These are phyloP conservation scores for Clonostachys sp. DNA, from an alignment of 2,329 filamentous ascomycete species.

Conservation along the genomic window DNA sequence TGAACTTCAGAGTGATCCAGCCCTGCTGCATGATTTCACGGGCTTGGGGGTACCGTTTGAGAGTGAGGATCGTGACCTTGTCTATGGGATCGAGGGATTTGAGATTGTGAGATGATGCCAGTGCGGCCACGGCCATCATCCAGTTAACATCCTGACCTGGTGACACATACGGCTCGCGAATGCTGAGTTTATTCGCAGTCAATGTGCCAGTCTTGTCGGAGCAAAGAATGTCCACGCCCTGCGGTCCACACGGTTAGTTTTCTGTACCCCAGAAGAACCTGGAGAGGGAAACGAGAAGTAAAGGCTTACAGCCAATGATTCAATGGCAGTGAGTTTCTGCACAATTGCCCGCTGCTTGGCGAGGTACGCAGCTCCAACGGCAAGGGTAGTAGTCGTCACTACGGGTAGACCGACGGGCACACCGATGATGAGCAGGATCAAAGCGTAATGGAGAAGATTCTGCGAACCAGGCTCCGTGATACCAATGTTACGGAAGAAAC, in stretches of 20 bases:
- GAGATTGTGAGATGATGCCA: constrained; percentile 75
- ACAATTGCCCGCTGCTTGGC: constrained; percentile 76
- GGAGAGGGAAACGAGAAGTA: not conserved
- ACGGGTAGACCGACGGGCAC: constrained; percentile 77
- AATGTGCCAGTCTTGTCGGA: constrained; percentile 80
- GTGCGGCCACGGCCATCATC: constrained; percentile 78
- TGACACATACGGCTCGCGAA: constrained; percentile 72
- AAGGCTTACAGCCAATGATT: constrained; percentile 54
- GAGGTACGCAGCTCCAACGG: constrained; percentile 73
- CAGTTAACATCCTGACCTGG: constrained; percentile 77
- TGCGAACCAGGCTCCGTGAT: constrained; percentile 51
- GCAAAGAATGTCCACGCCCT: constrained; percentile 72
- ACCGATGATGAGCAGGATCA: constrained; percentile 72
- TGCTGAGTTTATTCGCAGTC: constrained; percentile 70
- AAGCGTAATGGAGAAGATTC: constrained; percentile 63
- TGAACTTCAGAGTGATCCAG: constrained; percentile 76
- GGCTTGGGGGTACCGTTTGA: constrained; percentile 73
- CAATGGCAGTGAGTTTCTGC: constrained; percentile 75
- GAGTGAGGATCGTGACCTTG: constrained; percentile 72
- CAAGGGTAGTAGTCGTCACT: constrained; percentile 72
- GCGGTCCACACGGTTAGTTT: not conserved
- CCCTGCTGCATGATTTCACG: constrained; percentile 70
- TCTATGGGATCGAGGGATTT: constrained; percentile 76
- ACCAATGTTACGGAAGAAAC: constrained; percentile 70
- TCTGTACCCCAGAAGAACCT: not conserved